Evolutionary conservation across 225 moss, liverwort and hornwort species (phyloP), one percentile per base, ranked within the genome.

Genomic region (Marchantia paleacea): DNA sequence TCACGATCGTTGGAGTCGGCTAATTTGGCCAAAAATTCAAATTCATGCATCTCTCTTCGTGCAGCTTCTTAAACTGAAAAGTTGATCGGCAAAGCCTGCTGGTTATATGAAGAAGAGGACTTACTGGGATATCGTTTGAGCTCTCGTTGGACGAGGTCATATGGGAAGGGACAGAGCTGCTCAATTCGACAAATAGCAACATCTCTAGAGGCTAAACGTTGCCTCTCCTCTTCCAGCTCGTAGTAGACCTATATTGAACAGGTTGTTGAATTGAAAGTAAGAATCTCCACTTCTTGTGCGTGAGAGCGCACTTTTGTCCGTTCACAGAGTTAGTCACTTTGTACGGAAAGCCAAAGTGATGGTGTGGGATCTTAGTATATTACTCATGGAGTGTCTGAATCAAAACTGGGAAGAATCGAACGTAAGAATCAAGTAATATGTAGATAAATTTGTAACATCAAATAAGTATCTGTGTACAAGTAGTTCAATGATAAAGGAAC

Each of bases 121-220:
- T 76, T 90, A 99, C 97, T 99, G 39, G 97, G 92, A 85, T 99
- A 99, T 80, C 95, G 87, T 71, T 90, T 99, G 24, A 99, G 86
- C 86, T 99, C 99, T 52, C 92, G 85, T 52, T 83, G 83, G 75
- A 95, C 85, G 72, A 94, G 95, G 80, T 99, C 94, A 64, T 95
- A 99, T 28, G 99, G 99, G 72, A 99, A 94, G 22, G 99, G 99
- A 78, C 97, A 97, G 65, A 97, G 93, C 83, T 97, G 97, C 83
- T 97, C 97, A 78, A 97, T 78, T 58, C 97, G 89, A 81, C 97
- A 97, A 69, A 97, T 87, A 30, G 97, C 97, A 65, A 97, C 85
- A 78, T 95, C 90, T 70, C 84, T 81, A 7, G 83, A 92, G 52
- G 90, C 93, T 50, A 91, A 81, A 51, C 93, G 86, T 39, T 54